Conservation (phyloP, 495 filamentous ascomycete species). For the Penicillium ucsense region DNA sequence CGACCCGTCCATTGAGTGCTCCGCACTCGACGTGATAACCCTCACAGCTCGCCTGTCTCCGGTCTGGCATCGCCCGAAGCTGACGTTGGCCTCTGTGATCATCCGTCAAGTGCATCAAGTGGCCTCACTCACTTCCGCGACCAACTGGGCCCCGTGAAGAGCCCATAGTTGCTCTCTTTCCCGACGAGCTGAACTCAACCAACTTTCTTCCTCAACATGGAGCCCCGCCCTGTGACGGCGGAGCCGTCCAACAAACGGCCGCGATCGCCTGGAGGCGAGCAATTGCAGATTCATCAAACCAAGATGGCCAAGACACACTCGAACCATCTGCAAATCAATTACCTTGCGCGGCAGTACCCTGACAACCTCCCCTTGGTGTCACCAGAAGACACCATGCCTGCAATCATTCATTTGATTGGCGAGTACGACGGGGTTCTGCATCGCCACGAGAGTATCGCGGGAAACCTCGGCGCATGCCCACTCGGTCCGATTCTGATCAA, state of each 20-base stretch:
- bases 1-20: constrained; percentile 5
- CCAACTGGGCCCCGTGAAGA: background rate
- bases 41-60: background rate
- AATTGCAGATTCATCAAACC: constrained; percentile 30
- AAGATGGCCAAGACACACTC: constrained; percentile 45
- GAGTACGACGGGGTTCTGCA: constrained; percentile 78
- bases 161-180: background rate
- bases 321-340: constrained; percentile 71
- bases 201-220: constrained; percentile 21
- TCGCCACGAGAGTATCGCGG: constrained; percentile 75
- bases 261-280: constrained; percentile 46
- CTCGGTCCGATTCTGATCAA: constrained; percentile 74
- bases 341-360: constrained; percentile 56
- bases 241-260: constrained; percentile 48
- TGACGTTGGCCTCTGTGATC: background rate
- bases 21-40: constrained; percentile 3
- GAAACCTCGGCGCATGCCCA: constrained; percentile 75
- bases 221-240: constrained; percentile 26
- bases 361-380: constrained; percentile 54
- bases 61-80: background rate
- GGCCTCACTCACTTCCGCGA: background rate
- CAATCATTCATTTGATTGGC: constrained; percentile 55
- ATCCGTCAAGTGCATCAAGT: background rate
- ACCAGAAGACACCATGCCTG: constrained; percentile 48
- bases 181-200: background rate